Evolutionary conservation across 768 basidiomycete genomes (phyloP), one percentile per base, ranked within the genome.

Genomic region (Gymnopilus dilepis): DNA sequence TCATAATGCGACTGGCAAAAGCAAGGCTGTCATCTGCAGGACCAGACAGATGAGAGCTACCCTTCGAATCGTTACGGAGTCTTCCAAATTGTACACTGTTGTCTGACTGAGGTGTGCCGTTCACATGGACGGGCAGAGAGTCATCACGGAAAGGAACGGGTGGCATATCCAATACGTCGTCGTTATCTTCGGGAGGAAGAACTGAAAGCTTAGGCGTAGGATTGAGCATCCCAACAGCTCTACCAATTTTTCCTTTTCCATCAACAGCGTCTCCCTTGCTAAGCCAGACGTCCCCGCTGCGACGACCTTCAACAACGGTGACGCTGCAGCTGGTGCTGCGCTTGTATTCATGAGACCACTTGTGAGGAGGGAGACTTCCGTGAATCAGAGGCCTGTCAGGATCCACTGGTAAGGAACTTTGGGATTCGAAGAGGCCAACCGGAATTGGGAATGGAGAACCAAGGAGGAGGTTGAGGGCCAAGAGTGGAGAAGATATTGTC

Each of bases 251-350:
- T 57, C 76, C 76, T 72, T 86, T 89, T 1, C 87, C 87, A 51
- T 88, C 86, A 21, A 88, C 76, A 6, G 89, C 90, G 61, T 91
- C 85, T n/a, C 89, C 88, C 56, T 87, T 88, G 12, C 83, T 71
- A 64, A 91, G 73, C 90, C 90, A 91, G 28, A 91, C 85, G 66
- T 91, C 90, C 24, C 88, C 87, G 65, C 88, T 89, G 48, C 87
- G 86, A 31, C 87, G 83, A 28, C 84, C 85, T 72, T 91, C 88
- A 21, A 91, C 85, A 40, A 90, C 84, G 19, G 87, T 90, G 51
- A 85, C 81, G 63, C 85, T 88, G 47, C 81, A 80, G 62, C 84
- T 86, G 48, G 81, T 84, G 71, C 86, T 88, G 57, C 84, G 84
- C 71, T 88, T 90, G 72, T 85, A 86, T 55, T 86, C 83, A 65